Evolutionary conservation across 2,329 filamentous ascomycete species (phyloP), one percentile per base, ranked within the genome.

Genomic region (Botryotinia calthae): DNA sequence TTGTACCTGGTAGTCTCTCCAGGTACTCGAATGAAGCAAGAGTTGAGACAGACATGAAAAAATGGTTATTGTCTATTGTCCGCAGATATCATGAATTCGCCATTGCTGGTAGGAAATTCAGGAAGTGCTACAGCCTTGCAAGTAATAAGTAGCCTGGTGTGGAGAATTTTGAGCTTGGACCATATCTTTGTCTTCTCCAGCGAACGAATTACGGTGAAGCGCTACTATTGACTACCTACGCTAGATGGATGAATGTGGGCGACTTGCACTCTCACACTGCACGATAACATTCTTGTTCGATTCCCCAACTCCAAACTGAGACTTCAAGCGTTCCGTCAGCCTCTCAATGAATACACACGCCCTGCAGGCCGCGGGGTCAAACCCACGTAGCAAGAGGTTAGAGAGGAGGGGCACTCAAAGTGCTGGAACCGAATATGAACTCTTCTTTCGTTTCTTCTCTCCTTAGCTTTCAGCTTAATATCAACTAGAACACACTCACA

Each of bases 1-100:
- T 97, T 59, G 93, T 94, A 76, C 95, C 94, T 67, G 93, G 93
- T 79, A 97, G 91, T 81, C 91, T 90, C 87, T 98, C 95, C 81
- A 98, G 91, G 84, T 97, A 98, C 81, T 98, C 95, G 81, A 95
- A 93, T 73, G 90, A 87, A 76, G 88, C 86, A 74, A 89, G 85
- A 75, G 87, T 87, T 73, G 85, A 85, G 76, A 81, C 78, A 71
- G 80, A 79, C 80, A 81, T 81, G 42, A 77, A 79, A 71, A 72
- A 70, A 42, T 46, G 62, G 69, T 75, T 62, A 48, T 73, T 40
- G 62, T 75, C 62, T 76, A 28, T 22, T 5, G 31, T 40, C 3
- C n/a, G 46, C 31, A 51, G 61, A 63, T 73, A 62, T 68, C 74
- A 77, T 75, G 74, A 71, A 62, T 74, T 74, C 67, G 76, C 77